A percentile compares a stretch with the other conserved stretches of the same genome.
Evolutionary conservation across 1,139 yeast genomes (phyloP).

Genomic region (Suhomyces bribrorum): DNA sequence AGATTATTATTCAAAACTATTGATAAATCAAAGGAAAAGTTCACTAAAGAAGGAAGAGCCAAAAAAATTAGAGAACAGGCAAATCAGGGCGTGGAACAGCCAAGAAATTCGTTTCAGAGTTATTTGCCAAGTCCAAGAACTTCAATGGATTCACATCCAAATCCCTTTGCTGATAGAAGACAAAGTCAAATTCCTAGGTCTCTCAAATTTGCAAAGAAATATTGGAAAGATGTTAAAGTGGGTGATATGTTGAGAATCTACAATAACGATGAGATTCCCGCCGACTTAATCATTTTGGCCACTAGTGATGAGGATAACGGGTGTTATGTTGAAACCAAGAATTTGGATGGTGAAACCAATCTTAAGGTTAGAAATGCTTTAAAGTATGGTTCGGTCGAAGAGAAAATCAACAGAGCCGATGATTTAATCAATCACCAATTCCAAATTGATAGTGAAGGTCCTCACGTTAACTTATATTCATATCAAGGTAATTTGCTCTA

Average conservation of each 20-base stretch:
- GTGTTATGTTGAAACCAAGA: conserved; percentile 60
- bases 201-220: conserved; percentile 35
- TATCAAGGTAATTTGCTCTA: conserved; percentile 53
- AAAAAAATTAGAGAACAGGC: conserved; percentile 28
- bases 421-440: conserved; percentile 45
- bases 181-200: conserved; percentile 17
- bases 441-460: conserved; percentile 55
- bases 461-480: conserved; percentile 54
- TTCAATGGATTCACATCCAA: conserved; percentile 8
- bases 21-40: conserved; percentile 30
- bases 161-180: conserved; percentile 24
- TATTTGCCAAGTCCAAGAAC: conserved; percentile 10
- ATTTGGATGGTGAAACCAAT: conserved; percentile 63
- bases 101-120: conserved; percentile 40
- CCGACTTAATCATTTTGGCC: conserved; percentile 52
- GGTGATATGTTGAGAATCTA: conserved; percentile 55
- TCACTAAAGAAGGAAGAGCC: conserved; percentile 42
- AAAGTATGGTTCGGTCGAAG: conserved; percentile 39
- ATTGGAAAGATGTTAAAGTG: conserved; percentile 57
- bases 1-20: conserved; percentile 31
- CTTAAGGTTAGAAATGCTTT: conserved; percentile 54
- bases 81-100: conserved; percentile 14
- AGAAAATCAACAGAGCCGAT: conserved; percentile 41
- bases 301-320: conserved; percentile 56
- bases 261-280: conserved; percentile 60